Evolutionary conservation across 163 green algal species (phyloP).

Genomic region (Volvox carteri): DNA sequence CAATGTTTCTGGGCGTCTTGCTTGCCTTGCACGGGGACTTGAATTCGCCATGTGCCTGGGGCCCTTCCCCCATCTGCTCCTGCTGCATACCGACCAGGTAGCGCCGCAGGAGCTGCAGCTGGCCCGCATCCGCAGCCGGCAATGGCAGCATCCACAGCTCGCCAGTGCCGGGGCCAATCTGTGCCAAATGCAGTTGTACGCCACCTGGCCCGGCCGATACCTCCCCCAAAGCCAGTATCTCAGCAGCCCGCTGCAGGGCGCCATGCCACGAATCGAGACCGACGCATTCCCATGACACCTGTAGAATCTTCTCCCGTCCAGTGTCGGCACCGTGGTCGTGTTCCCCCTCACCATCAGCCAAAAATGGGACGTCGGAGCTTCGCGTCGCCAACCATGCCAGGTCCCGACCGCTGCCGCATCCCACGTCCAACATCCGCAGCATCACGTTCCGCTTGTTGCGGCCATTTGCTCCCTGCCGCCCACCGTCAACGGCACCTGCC

Average conservation of each 20-base stretch:
- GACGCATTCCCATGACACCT: constrained; percentile 56
- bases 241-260: constrained; percentile 49
- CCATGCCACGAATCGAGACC: constrained; percentile 62
- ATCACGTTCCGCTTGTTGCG: background rate
- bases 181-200: constrained; percentile 44
- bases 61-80: too few relatives aligned
- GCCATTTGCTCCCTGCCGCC: background rate
- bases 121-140: constrained; percentile 10
- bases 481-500: background rate
- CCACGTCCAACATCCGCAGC: constrained; percentile 61
- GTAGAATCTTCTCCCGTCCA: background rate
- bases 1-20: too few relatives aligned
- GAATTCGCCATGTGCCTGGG: too few relatives aligned
- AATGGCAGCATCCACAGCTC: constrained; percentile 35
- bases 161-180: constrained; percentile 18
- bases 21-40: too few relatives aligned
- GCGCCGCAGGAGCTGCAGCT: constrained; percentile 1
- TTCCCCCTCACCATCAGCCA: too few relatives aligned
- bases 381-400: constrained; percentile 61
- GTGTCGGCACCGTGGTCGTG: background rate
- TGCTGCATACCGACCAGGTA: constrained; percentile 4
- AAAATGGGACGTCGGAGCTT: background rate
- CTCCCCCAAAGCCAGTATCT: constrained; percentile 49
- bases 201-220: constrained; percentile 19
- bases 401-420: constrained; percentile 69